A percentile compares a stretch with the other conserved stretches of the same genome.
Conservation (phyloP, 192 early-diverging fungal genomes). For the Entomortierella lignicola region DNA sequence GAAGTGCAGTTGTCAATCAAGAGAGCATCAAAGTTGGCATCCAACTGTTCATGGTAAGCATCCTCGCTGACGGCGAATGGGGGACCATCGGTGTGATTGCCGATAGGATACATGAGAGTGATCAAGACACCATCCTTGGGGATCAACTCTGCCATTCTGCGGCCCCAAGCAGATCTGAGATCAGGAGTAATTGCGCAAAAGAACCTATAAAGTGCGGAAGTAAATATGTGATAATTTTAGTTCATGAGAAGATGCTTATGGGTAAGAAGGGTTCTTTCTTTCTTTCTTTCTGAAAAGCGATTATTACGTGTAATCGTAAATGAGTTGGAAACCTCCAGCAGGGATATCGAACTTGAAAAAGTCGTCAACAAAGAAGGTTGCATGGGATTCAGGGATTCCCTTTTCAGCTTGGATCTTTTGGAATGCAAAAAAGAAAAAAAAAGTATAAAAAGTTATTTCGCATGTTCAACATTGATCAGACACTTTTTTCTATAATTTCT, state of each 20-base stretch:
- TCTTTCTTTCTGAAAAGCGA: too few species aligned
- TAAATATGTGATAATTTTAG: too few species aligned
- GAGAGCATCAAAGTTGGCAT: constrained; percentile 71
- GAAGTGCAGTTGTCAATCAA: constrained; percentile 70
- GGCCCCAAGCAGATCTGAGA: constrained; percentile 73
- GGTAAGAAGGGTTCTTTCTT: too few species aligned
- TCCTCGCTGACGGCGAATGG: constrained; percentile 76
- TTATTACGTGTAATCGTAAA: constrained; percentile 89
- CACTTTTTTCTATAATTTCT: too few species aligned
- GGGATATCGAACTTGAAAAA: constrained; percentile 78
- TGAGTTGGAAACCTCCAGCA: constrained; percentile 70
- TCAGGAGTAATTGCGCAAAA: constrained; percentile 80
- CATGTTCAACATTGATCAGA: too few species aligned
- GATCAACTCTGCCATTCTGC: constrained; percentile 72
- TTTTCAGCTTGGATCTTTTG: constrained; percentile 41
- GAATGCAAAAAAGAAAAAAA: too few species aligned
- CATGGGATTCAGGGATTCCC: constrained; percentile 52
- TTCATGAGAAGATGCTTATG: too few species aligned
- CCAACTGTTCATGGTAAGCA: constrained; percentile 68
- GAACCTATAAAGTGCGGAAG: constrained; percentile 60
- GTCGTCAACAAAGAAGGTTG: constrained; percentile 68
- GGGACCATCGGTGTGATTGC: constrained; percentile 73
- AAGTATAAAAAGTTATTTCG: too few species aligned
- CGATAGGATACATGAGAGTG: constrained; percentile 82
- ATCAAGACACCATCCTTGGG: constrained; percentile 75